These are phyloP conservation scores for Mrakiaceae sp. DNA, from an alignment of 1,284 basidiomycete genomes.

Conservation along the genomic window DNA sequence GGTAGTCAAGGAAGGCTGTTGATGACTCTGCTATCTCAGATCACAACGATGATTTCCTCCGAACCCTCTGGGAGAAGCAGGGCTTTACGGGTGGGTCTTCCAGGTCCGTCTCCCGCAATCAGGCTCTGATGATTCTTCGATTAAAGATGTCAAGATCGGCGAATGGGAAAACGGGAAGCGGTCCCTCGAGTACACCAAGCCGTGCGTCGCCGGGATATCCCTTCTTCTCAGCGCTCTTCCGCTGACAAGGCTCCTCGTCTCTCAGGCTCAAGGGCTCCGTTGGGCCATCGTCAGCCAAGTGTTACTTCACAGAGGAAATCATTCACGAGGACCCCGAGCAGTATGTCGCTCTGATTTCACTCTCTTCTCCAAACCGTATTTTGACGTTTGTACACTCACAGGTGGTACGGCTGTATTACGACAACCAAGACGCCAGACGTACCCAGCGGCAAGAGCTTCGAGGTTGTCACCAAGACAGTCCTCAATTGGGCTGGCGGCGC, in stretches of 20 bases:
- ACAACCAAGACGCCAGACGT: conserved; percentile 21
- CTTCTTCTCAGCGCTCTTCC: not conserved
- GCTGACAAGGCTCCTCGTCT: not conserved
- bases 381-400: not conserved
- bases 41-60: conserved; percentile 19
- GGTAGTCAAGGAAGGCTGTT: too few species aligned
- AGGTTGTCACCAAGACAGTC: conserved; percentile 18
- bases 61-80: conserved; percentile 17
- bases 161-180: conserved; percentile 17
- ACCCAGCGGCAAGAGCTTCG: conserved; percentile 22
- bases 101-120: too few species aligned
- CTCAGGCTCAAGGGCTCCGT: conserved; percentile 9
- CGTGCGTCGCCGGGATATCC: not conserved
- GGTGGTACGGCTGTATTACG: conserved; percentile 19
- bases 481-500: conserved; percentile 20
- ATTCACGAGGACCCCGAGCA: conserved; percentile 17
- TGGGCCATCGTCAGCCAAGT: conserved; percentile 10
- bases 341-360: not conserved
- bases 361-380: not conserved
- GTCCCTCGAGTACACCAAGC: conserved; percentile 14
- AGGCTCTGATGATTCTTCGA: not conserved
- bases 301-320: conserved; percentile 14
- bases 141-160: conserved; percentile 15
- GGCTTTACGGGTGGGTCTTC: conserved; percentile 15
- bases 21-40: conserved; percentile 4